phyloP scores from a whole-genome alignment of 495 filamentous ascomycete genomes.

The Wilcoxina mikolae region DNA sequence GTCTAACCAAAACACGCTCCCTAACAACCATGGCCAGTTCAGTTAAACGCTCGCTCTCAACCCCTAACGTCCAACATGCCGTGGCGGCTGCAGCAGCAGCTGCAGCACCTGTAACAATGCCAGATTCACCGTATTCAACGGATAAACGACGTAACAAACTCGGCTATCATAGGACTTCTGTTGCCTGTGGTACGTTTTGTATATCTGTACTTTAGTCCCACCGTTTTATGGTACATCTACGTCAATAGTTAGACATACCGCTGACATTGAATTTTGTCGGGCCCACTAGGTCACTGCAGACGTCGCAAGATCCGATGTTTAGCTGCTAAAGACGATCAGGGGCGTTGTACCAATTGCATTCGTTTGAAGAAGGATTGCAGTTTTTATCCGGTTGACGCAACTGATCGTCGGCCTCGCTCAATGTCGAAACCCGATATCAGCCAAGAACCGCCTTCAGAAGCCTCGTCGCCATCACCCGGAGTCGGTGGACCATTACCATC shows the following conservation, averaged over 20 bases:
- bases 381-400: conserved; percentile 70
- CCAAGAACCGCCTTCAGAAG: conserved; percentile 24
- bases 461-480: conserved; percentile 26
- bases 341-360: conserved; percentile 90
- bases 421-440: conserved; percentile 26
- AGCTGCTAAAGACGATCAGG: conserved; percentile 56
- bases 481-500: conserved; percentile 13
- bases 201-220: conserved; percentile 10
- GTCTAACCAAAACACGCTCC: conserved; percentile 29
- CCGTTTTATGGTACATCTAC: conserved; percentile 10
- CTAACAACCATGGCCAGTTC: conserved; percentile 21
- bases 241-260: conserved; percentile 1
- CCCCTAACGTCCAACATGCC: conserved; percentile 26
- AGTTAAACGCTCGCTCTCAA: conserved; percentile 29
- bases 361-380: conserved; percentile 90
- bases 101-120: conserved; percentile 1
- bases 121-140: conserved; percentile 30
- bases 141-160: conserved; percentile 94
- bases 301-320: conserved; percentile 91
- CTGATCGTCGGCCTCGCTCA: conserved; percentile 27
- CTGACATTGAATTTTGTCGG: conserved; percentile 22
- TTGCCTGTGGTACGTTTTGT: conserved; percentile 78
- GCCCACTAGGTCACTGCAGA: conserved; percentile 66
- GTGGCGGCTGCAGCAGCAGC: conserved; percentile 14
- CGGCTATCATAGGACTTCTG: conserved; percentile 91